Conservation (phyloP, 148 eudicot species). For the Limonium bicolor region DNA sequence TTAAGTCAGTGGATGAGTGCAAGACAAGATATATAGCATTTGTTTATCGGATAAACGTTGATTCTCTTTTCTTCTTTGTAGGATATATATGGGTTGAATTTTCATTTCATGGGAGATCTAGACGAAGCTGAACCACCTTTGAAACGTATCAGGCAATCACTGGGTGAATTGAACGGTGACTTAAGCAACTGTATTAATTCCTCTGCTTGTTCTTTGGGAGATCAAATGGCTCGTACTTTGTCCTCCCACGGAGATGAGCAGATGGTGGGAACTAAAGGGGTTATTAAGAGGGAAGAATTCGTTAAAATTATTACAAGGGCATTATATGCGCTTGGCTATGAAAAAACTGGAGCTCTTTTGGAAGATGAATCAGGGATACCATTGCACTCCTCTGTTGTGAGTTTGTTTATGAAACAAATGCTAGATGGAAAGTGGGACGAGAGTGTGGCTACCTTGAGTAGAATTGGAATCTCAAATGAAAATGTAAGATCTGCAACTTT, state of each 20-base stretch:
- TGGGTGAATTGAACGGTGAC: constrained; percentile 21
- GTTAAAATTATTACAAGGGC: constrained; percentile 55
- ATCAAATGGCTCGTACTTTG: constrained; percentile 53
- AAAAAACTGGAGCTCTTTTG: constrained; percentile 40
- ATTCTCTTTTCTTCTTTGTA: no score
- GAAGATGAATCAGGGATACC: constrained; percentile 77
- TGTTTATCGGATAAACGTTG: no score
- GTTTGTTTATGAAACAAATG: constrained; percentile 47
- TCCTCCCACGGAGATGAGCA: constrained; percentile 50
- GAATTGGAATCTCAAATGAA: constrained; percentile 45
- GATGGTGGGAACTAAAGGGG: constrained; percentile 52
- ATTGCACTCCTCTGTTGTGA: constrained; percentile 37
- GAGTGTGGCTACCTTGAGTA: constrained; percentile 36
- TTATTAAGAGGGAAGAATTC: constrained; percentile 47
- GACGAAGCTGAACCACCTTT: constrained; percentile 49
- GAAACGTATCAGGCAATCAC: constrained; percentile 36
- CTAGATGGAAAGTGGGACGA: constrained; percentile 79
- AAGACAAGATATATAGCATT: no score
- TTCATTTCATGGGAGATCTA: constrained; percentile 53
- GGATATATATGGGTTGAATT: constrained; percentile 41
- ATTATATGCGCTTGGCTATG: constrained; percentile 66
- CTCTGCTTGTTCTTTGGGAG: constrained; percentile 22
- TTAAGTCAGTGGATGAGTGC: no score
- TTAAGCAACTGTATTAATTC: constrained; percentile 15
- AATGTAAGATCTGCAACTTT: constrained; percentile 42